These are phyloP conservation scores for Amanita fuliginea DNA, from an alignment of 768 basidiomycete species.

Conservation along the genomic window DNA sequence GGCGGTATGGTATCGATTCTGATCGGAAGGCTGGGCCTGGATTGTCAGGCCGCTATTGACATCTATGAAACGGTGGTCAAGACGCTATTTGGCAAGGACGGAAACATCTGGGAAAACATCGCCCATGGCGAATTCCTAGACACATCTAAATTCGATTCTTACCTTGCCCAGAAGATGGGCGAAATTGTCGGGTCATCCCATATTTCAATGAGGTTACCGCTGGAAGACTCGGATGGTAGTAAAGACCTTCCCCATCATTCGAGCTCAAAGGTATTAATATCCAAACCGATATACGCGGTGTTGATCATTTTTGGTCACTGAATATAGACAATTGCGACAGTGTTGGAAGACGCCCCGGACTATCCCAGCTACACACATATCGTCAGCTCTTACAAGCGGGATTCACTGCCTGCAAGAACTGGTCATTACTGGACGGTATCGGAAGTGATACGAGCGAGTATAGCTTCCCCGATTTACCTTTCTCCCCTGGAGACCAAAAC, in stretches of 20 bases:
- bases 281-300: no score
- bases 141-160: not conserved
- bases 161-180: not conserved
- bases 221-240: not conserved
- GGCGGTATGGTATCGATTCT: slow-evolving; percentile 19
- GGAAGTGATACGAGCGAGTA: slow-evolving; percentile 13
- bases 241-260: not conserved
- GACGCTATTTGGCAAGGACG: slow-evolving; percentile 10
- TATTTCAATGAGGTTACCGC: slow-evolving; percentile 2
- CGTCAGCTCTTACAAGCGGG: slow-evolving; percentile 13
- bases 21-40: slow-evolving; percentile 17
- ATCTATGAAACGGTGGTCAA: slow-evolving; percentile 13
- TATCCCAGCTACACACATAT: slow-evolving; percentile 13
- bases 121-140: slow-evolving; percentile 6
- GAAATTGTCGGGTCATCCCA: slow-evolving; percentile 1
- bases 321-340: slow-evolving; percentile 14
- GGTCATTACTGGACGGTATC: slow-evolving; percentile 13
- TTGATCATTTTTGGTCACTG: not conserved
- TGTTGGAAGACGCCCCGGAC: slow-evolving; percentile 13
- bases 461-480: slow-evolving; percentile 12
- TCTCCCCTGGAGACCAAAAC: slow-evolving; percentile 8
- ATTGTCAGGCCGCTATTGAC: slow-evolving; percentile 15
- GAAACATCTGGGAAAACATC: slow-evolving; percentile 9
- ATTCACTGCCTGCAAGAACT: not conserved
- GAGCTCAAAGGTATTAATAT: slow-evolving; percentile 6